Evolutionary conservation across 202 grass and related monocot genomes (phyloP), one percentile per base, ranked within the genome.

Genomic region (Dendrocalamus latiflorus): DNA sequence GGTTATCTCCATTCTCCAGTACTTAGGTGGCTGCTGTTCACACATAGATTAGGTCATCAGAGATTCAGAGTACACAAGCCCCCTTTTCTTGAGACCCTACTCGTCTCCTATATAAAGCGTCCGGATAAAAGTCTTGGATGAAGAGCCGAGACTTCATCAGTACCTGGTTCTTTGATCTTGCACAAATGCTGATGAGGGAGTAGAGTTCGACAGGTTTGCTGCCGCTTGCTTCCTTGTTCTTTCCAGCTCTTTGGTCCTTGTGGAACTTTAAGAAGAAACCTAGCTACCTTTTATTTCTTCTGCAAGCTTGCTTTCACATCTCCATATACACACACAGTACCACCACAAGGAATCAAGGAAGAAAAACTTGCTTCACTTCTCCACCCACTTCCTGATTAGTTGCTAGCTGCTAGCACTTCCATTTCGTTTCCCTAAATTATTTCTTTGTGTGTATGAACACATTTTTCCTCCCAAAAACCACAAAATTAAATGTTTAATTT

Each of bases 41-140:
- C 85, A 81, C 77, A 81, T 72, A 88, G 38, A 88, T 91, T 87
- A 83, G 88, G 80, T 86, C 84, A 84, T 74, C 74, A 76, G 75
- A 70, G 16, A n/a, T n/a, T n/a, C n/a, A n/a, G n/a, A n/a, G n/a
- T 70, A 74, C 68, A 78, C 15, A 20, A 69, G 62, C 25, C 20
- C 34, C 61, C 74, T 64, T 83, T 83, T 79, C 43, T 67, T 72
- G 69, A 86, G 70, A 55, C 70, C 80, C 50, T 55, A 42, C 71
- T 67, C 33, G 15, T 54, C 25, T 51, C 54, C 62, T 80, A 84
- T 84, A 87, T 87, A 84, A 75, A 22, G 4, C 75, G n/a, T n/a
- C n/a, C n/a, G n/a, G n/a, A n/a, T n/a, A n/a, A n/a, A n/a, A n/a
- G n/a, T n/a, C n/a, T n/a, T 30, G 20, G 55, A 22, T 76, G 39